Conservation (phyloP, 805 yeast species). For the Candida maris region DNA sequence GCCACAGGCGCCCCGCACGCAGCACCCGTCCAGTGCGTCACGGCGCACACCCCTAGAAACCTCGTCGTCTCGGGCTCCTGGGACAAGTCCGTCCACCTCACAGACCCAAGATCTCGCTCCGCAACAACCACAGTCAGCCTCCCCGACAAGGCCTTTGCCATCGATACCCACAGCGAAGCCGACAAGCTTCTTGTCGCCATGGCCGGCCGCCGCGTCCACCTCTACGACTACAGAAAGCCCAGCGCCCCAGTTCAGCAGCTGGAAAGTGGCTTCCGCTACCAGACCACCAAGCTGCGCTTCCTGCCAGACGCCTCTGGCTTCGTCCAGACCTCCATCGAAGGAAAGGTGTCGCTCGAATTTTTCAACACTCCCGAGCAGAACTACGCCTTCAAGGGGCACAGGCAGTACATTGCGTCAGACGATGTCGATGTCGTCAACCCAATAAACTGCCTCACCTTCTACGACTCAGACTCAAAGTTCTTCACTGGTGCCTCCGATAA, state of each 20-base stretch:
- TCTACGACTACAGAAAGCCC: slow-evolving; percentile 43
- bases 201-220: slow-evolving; percentile 48
- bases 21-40: slow-evolving; percentile 38
- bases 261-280: slow-evolving; percentile 41
- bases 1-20: slow-evolving; percentile 32
- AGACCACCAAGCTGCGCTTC: slow-evolving; percentile 53
- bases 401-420: slow-evolving; percentile 31
- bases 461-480: slow-evolving; percentile 14
- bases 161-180: slow-evolving; percentile 45
- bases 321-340: slow-evolving; percentile 71
- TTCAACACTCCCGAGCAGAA: slow-evolving; percentile 38
- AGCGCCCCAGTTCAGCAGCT: slow-evolving; percentile 4
- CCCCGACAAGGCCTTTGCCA: slow-evolving; percentile 53
- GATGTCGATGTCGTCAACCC: slow-evolving; percentile 24
- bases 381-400: slow-evolving; percentile 82
- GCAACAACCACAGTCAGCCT: slow-evolving; percentile 21
- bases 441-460: slow-evolving; percentile 19
- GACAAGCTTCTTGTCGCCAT: slow-evolving; percentile 46
- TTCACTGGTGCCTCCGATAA: slow-evolving; percentile 30
- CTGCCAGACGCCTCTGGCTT: slow-evolving; percentile 57
- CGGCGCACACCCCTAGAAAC: slow-evolving; percentile 25
- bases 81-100: slow-evolving; percentile 48
- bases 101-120: slow-evolving; percentile 38
- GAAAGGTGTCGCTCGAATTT: slow-evolving; percentile 73
- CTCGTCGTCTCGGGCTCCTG: slow-evolving; percentile 56